Evolutionary conservation across 108 stramenopile species (phyloP).

Genomic region (Skeletonema grethae): DNA sequence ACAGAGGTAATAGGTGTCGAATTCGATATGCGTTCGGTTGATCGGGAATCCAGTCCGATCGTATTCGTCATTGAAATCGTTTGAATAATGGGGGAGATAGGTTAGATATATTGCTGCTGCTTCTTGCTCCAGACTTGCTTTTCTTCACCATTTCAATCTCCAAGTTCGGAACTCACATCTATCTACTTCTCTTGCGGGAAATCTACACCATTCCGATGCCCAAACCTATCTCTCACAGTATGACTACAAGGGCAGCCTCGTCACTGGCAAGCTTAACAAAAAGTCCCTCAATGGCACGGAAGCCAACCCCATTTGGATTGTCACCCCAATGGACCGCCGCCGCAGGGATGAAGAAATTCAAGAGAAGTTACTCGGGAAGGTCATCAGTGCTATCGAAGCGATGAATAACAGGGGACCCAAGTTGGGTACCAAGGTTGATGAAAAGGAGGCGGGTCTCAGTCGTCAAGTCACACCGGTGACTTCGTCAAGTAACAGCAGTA

Average conservation of each 20-base stretch:
- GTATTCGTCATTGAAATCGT: no score
- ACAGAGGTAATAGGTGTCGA: no score
- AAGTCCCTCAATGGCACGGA: slow-evolving; percentile 19
- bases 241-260: slow-evolving; percentile 37
- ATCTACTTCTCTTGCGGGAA: no score
- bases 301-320: slow-evolving; percentile 36
- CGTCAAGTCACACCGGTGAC: neutral
- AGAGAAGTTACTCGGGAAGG: slow-evolving; percentile 26
- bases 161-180: no score
- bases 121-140: no score
- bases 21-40: no score
- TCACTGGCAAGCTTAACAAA: slow-evolving; percentile 33
- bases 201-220: no score
- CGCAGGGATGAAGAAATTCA: slow-evolving; percentile 45
- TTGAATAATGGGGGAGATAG: no score
- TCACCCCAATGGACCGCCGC: slow-evolving; percentile 36
- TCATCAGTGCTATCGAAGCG: slow-evolving; percentile 25
- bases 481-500: slow-evolving; percentile 12
- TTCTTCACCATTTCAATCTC: no score
- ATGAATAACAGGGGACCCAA: slow-evolving; percentile 24
- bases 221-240: slow-evolving; percentile 14
- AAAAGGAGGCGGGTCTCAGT: no score
- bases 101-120: no score
- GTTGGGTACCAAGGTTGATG: slow-evolving; percentile 7
- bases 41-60: no score